Percentiles rank a stretch among this genome's conserved stretches.
phyloP scores from a whole-genome alignment of 2,329 filamentous ascomycete genomes.

The Ophiostoma novo-ulmi region DNA sequence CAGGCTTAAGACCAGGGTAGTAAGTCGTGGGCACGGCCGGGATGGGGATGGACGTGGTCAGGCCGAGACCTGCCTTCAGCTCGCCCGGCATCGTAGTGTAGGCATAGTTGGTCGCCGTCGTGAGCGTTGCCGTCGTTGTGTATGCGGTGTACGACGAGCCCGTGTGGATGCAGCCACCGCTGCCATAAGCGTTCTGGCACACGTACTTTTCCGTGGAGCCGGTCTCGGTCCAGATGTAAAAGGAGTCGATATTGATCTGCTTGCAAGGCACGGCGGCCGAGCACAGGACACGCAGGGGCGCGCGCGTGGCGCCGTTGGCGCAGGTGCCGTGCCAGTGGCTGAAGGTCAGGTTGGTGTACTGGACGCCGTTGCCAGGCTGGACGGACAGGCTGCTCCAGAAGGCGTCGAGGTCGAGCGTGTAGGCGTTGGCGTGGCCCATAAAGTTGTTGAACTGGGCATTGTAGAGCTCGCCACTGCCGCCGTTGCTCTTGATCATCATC shows the following conservation, averaged over 20 bases:
- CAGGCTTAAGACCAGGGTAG: slow-evolving; percentile 27
- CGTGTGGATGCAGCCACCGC: slow-evolving; percentile 26
- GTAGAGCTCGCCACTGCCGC: slow-evolving; percentile 49
- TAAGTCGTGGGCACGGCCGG: slow-evolving; percentile 28
- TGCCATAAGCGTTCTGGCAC: slow-evolving; percentile 28
- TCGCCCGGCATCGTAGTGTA: slow-evolving; percentile 27
- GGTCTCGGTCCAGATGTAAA: slow-evolving; percentile 29
- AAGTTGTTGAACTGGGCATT: slow-evolving; percentile 53
- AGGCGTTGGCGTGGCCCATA: slow-evolving; percentile 55
- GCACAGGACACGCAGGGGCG: slow-evolving; percentile 46
- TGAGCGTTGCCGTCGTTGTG: slow-evolving; percentile 8
- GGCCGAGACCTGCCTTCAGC: slow-evolving; percentile 24
- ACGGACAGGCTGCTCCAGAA: slow-evolving; percentile 39
- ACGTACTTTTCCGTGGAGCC: slow-evolving; percentile 25
- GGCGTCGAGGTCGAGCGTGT: slow-evolving; percentile 51
- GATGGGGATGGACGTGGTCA: slow-evolving; percentile 27
- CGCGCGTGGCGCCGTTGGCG: slow-evolving; percentile 45
- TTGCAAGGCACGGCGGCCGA: slow-evolving; percentile 26
- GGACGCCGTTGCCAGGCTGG: slow-evolving; percentile 45
- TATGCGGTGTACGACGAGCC: slow-evolving; percentile 1
- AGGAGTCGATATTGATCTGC: slow-evolving; percentile 26
- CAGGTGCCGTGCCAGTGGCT: slow-evolving; percentile 53
- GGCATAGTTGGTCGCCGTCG: slow-evolving; percentile 8
- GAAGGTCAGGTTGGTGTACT: slow-evolving; percentile 49
- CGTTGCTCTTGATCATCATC: slow-evolving; percentile 59